A percentile compares a stretch with the other conserved stretches of the same genome.
Evolutionary conservation across 139 green algal species (phyloP).

Genomic region (Tetradesmus obliquus): DNA sequence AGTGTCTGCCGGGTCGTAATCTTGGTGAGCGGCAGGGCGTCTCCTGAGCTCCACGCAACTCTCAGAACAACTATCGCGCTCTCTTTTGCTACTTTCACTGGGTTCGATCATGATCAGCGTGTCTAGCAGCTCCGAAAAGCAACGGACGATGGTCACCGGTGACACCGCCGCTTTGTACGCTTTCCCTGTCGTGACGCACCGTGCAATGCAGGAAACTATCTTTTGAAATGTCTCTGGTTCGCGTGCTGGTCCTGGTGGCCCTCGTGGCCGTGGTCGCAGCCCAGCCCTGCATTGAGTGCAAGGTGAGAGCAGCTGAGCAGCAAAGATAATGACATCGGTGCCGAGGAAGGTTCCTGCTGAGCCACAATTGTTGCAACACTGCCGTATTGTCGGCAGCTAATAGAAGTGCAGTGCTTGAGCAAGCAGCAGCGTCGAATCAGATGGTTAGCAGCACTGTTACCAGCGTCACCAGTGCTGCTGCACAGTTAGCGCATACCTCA

Average conservation of each 20-base stretch:
- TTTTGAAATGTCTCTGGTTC: not conserved
- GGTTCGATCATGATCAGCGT: not conserved
- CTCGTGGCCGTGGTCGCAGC: not conserved
- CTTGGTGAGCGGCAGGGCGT: not conserved
- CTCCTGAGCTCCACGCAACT: no score
- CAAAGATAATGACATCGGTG: no score
- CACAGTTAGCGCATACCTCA: no score
- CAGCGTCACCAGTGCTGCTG: not conserved
- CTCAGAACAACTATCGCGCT: no score
- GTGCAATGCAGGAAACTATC: not conserved
- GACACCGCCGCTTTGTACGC: not conserved
- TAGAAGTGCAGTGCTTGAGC: no score
- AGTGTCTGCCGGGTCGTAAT: not conserved
- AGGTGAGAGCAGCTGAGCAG: not conserved
- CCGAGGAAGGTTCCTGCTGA: not conserved
- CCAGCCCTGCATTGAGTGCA: conserved; percentile 42
- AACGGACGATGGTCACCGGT: not conserved
- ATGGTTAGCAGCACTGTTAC: not conserved
- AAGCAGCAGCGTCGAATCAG: no score
- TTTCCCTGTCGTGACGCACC: not conserved
- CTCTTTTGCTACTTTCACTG: no score
- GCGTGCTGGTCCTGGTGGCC: not conserved
- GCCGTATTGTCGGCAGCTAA: no score
- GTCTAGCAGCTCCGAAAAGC: not conserved
- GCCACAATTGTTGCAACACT: not conserved